These are phyloP conservation scores for Medicago truncatula DNA, from an alignment of 306 rosid genomes.

Conservation along the genomic window MtrunA17r5.0-ANR NC_053046.1:38329501-38330000, in stretches of 20 bases:
- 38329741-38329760: slow-evolving; percentile 25
- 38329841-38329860: slow-evolving; percentile 31
- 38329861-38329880: background rate
- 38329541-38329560: background rate
- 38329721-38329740: slow-evolving; percentile 37
- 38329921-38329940: slow-evolving; percentile 31
- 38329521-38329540: background rate
- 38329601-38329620: background rate
- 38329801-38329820: slow-evolving; percentile 17
- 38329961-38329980: background rate
- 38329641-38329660: slow-evolving; percentile 17
- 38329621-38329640: background rate
- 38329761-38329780: background rate
- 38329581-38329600: background rate
- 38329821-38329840: accelerated
- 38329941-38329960: background rate
- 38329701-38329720: slow-evolving; percentile 19
- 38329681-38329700: background rate
- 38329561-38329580: slow-evolving; percentile 4
- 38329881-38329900: background rate
- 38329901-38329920: background rate
- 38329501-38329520: slow-evolving; percentile 26
- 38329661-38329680: accelerated
- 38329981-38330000: slow-evolving; percentile 1
- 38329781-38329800: slow-evolving; percentile 24